Base-by-base conservation (phyloP, 345 rosid genomes). In the Bruguiera parviflora region DNA sequence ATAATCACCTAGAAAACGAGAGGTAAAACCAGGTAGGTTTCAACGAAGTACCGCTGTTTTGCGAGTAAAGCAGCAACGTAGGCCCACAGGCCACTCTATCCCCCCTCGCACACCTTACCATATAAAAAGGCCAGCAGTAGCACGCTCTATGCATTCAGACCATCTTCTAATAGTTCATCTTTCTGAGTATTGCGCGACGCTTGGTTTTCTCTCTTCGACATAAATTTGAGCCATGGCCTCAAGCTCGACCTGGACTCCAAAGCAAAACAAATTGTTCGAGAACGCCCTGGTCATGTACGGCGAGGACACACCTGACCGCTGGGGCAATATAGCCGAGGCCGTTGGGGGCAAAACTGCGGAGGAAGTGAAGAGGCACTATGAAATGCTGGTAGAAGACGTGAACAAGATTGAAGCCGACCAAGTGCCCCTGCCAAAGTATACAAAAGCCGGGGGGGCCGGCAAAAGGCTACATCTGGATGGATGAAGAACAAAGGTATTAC, bases 201-300 rank as follows among this genome's bases (percentile, higher is more conserved):
- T 39, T 39, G 11, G 47, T 39, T 39, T 11, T 10, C 47, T 39
- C 16, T 2, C 49, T 39, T 39, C 2, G 47, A 13, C 49, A 13
- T 43, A 13, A 43, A 13, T 13, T 43, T 13, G 49, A 43, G 19
- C 19, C 49, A 80, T 83, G 86, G 84, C 78, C 1, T 77, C 83
- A 11, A 56, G 64, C 55, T 74, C 85, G 5, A 70, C 64, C 8
- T 85, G 88, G 88, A 85, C 86, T 6, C 60, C 75, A 3, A 76
- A 76, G 72, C 88, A 82, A 67, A 82, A 85, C 83, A 85, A 85
- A 53, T 31, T 76, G 80, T 85, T 85, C 18, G 88, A 85, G 66
- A 85, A 80, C 65, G 88, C 88, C 61, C 63, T 82, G 69, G 84
- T 80, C 46, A 77, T 74, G 21, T 78, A 70, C 25, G 82, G 74